Base-by-base conservation (phyloP, 257 asterid species). In the Parsonsia alboflavescens region DNA sequence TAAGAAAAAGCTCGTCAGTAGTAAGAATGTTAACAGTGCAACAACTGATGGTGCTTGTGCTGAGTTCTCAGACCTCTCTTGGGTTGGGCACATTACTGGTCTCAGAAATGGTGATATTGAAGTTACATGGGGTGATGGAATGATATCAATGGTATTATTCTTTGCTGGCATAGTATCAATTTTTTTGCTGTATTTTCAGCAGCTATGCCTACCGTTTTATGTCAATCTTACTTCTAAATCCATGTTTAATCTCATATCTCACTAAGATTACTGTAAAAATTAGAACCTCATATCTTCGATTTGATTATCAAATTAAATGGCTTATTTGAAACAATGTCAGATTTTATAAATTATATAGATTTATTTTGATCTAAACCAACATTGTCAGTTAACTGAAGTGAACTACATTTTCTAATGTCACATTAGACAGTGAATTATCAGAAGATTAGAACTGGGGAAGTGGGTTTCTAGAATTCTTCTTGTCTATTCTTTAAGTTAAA, bases 41-140 rank as follows among this genome's bases (percentile, higher is more conserved):
- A 79, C 74, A 36, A 70, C 54, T 76, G 87, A 85, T 74, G 93
- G 81, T 58, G 64, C 61, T 46, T 78, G 84, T 71, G 24, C 84
- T 65, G 90, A 84, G 53, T 89, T 90, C 81, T 87, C 91, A 45
- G 96, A 88, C 81, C 93, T 93, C 76, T 82, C 98, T 70, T 93
- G 99, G 99, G 99, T 93, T 39, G 99, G 99, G 83, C 91, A 91
- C 85, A 93, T 96, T 81, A 96, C 93, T 21, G 93, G 97, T 73
- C 90, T 93, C 61, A 85, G 81, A 80, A 86, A 88, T 77, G 99
- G 99, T 54, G 98, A 93, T 80, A 93, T 96, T 66, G 95, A 96
- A 82, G 99, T 96, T 72, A 86, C 93, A 44, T 96, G 99, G 99
- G 99, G 97, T 64, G 97, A 96, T 87, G 98, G 98, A 70, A 96